Conservation (phyloP, 495 filamentous ascomycete species). For the Aspergillus funiculosus region DNA sequence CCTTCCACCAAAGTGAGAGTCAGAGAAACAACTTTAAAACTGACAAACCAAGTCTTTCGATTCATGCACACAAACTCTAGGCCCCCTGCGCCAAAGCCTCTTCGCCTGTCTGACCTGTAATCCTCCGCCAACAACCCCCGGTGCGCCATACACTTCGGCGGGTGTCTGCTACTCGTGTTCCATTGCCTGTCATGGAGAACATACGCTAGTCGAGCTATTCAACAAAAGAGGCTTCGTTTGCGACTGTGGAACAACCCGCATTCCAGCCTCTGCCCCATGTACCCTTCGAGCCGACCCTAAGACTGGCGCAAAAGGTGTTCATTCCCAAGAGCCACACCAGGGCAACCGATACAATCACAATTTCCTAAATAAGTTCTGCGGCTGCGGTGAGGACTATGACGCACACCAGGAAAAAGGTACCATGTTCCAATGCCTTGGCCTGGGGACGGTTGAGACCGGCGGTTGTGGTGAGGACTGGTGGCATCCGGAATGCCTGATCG, state of each 20-base stretch:
- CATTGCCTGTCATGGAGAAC: conserved; percentile 93
- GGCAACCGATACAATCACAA: conserved; percentile 93
- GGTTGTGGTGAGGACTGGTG: conserved; percentile 99
- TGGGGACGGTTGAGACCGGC: conserved; percentile 71
- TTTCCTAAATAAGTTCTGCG: conserved; percentile 88
- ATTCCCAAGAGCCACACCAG: conserved; percentile 62
- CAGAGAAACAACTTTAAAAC: conserved; percentile 4
- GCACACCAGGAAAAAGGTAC: conserved; percentile 83
- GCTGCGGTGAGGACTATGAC: conserved; percentile 80
- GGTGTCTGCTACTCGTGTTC: conserved; percentile 95
- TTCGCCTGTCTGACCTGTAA: conserved; percentile 93
- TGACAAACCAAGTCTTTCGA: conserved; percentile 65
- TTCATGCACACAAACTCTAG: conserved; percentile 81
- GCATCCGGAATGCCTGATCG: conserved; percentile 91
- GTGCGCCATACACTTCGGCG: conserved; percentile 64
- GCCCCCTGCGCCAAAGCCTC: conserved; percentile 75
- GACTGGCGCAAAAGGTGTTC: conserved; percentile 71
- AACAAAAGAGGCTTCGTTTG: conserved; percentile 91
- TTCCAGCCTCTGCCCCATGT: conserved; percentile 65
- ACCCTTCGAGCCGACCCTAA: conserved; percentile 66
- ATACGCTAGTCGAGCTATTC: conserved; percentile 93
- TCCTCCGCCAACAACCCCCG: conserved; percentile 58
- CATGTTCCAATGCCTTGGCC: conserved; percentile 97
- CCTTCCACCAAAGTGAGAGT: conserved; percentile 1
- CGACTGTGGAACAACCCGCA: conserved; percentile 87